A percentile compares a stretch with the other conserved stretches of the same genome.
Conservation (phyloP, 2,329 filamentous ascomycete species). For the Fusarium oxysporum region DNA sequence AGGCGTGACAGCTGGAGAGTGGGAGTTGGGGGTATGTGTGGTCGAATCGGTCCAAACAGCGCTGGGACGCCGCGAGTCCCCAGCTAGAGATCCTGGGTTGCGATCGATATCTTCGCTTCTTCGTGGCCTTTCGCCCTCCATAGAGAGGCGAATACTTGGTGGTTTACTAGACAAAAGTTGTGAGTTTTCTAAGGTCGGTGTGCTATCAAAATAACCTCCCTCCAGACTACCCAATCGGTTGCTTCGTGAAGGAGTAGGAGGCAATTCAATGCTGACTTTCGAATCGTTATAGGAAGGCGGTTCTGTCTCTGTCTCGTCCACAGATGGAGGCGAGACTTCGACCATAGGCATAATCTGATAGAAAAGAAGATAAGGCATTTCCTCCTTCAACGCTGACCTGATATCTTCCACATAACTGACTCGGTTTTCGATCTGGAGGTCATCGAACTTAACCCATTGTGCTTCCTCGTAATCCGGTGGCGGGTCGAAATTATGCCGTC, state of each 20-base stretch:
- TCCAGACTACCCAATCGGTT: conserved; percentile 36
- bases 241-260: conserved; percentile 40
- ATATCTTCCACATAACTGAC: conserved; percentile 83
- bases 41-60: conserved; percentile 61
- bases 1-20: conserved; percentile 56
- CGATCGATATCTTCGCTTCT: conserved; percentile 60
- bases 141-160: conserved; percentile 66
- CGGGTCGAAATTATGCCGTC: conserved; percentile 65
- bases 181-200: conserved; percentile 36
- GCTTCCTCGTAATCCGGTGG: conserved; percentile 76
- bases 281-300: conserved; percentile 71
- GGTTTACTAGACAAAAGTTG: conserved; percentile 50
- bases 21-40: conserved; percentile 51
- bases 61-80: conserved; percentile 63
- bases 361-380: conserved; percentile 94
- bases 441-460: conserved; percentile 93
- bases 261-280: conserved; percentile 55
- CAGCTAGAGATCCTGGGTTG: conserved; percentile 48
- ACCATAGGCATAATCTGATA: conserved; percentile 93
- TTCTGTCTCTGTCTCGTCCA: conserved; percentile 59
- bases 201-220: conserved; percentile 46
- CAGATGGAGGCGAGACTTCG: conserved; percentile 67
- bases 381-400: conserved; percentile 79
- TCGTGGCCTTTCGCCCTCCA: conserved; percentile 64
- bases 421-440: conserved; percentile 75